Evolutionary conservation across 768 basidiomycete species (phyloP), one percentile per base, ranked within the genome.

Genomic region (Dentipellis sp.): DNA sequence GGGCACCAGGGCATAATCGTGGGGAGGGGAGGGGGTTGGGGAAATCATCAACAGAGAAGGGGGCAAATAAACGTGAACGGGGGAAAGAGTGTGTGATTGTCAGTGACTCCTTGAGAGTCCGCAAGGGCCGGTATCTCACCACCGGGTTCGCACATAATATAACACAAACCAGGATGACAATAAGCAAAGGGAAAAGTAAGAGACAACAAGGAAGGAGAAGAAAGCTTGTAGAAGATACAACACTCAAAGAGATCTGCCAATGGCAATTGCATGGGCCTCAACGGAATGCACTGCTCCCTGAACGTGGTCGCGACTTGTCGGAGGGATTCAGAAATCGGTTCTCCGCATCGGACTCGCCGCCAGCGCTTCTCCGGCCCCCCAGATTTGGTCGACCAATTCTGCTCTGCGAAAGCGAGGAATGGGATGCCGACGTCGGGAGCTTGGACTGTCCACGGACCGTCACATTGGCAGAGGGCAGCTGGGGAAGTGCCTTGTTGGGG

Each of bases 361-460:
- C 64, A 14, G 64, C 66, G 39, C 66, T 65, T 35, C 64, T 63
- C 2, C 68, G 65, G 17, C 63, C 62, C 11, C 53, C 53, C 21
- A 57, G 48, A 40, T 42, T 54, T 11, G 68, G 69, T 50, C 65
- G 64, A 6, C 66, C 67, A 17, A 69, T 71, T n/a, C 68, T 61
- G 50, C 69, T 71, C 55, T 70, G 68, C 3, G 59, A 56, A 14
- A 69, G 56, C 0, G 65, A 54, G 4, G 62, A 50, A 1, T 59
- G 61, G 19, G 48, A 34, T 4, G 17, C 1, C 38, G 57, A 52
- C 0, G 64, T 53, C 29, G 65, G 56, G 7, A 61, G 56, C 57
- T 66, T 68, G 11, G 65, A 56, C 23, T 63, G 54, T 6, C 57
- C 56, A 19, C 67, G 63, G n/a, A 66, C 38, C 21, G 65, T 67